Percentiles rank a stretch among this genome's conserved stretches.
Evolutionary conservation across 257 asterid species (phyloP).

Genomic region (Ocimum tenuiflorum): DNA sequence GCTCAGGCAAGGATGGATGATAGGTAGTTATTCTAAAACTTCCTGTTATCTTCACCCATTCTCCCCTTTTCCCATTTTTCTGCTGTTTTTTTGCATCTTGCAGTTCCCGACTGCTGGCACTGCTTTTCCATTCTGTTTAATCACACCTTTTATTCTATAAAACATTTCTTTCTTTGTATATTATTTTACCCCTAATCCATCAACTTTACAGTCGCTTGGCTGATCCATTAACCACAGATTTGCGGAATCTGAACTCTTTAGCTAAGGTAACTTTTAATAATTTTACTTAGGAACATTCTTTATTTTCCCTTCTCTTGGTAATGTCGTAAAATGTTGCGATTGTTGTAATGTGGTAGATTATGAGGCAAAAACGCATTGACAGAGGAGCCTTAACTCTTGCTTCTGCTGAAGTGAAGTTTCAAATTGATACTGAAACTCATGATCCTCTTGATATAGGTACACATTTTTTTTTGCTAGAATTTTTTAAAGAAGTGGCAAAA

Average conservation of each 20-base stretch:
- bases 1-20: conserved; percentile 99
- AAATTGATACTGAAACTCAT: conserved; percentile 97
- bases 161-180: conserved; percentile 6
- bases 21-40: conserved; percentile 39
- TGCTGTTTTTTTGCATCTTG: neutral
- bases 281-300: neutral
- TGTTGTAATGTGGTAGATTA: conserved; percentile 46
- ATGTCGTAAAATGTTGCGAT: conserved; percentile 5
- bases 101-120: neutral
- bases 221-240: conserved; percentile 83
- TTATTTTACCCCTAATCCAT: conserved; percentile 1
- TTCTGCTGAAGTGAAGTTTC: conserved; percentile 98
- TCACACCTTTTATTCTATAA: neutral
- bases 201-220: conserved; percentile 67
- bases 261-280: conserved; percentile 60
- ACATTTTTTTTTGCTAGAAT: neutral
- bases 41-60: neutral
- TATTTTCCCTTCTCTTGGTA: neutral
- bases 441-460: conserved; percentile 98
- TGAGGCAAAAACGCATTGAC: conserved; percentile 95
- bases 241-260: conserved; percentile 80
- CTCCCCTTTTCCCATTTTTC: neutral
- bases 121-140: neutral
- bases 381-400: conserved; percentile 99
- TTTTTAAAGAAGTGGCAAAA: conserved; percentile 8